Conservation (phyloP, 2,329 filamentous ascomycete genomes). For the Tolypocladium amazonense region DNA sequence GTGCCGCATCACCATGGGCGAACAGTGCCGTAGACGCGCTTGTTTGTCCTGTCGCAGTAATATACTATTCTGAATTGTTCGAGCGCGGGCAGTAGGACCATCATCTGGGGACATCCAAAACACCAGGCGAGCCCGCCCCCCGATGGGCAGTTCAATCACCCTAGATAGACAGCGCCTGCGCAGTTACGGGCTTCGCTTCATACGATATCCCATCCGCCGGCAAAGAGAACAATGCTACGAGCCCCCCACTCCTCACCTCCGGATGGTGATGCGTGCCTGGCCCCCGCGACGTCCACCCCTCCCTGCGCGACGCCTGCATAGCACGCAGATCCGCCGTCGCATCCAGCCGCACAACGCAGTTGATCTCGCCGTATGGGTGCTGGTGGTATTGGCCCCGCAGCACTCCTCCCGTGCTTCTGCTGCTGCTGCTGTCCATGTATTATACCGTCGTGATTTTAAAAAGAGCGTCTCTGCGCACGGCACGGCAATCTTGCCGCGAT, state of each 20-base stretch:
- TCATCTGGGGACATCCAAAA: neutral
- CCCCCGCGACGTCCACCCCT: slow-evolving; percentile 43
- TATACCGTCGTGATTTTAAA: slow-evolving; percentile 44
- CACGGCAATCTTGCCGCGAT: slow-evolving; percentile 32
- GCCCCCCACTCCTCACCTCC: slow-evolving; percentile 34
- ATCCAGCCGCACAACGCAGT: slow-evolving; percentile 43
- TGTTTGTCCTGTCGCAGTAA: neutral
- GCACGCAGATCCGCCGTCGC: slow-evolving; percentile 39
- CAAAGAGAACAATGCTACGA: slow-evolving; percentile 44
- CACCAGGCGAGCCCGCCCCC: neutral
- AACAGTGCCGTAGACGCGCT: neutral
- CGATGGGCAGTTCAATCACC: neutral
- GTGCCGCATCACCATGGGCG: neutral
- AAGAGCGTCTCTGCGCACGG: slow-evolving; percentile 34
- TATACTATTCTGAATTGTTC: too few relatives aligned
- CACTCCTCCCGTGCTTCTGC: neutral
- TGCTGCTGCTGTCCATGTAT: slow-evolving; percentile 36
- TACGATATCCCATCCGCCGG: slow-evolving; percentile 44
- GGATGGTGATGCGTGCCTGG: slow-evolving; percentile 48
- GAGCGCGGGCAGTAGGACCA: too few relatives aligned
- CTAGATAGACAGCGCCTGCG: slow-evolving; percentile 21
- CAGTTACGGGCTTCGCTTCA: slow-evolving; percentile 29
- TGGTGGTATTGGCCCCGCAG: slow-evolving; percentile 37
- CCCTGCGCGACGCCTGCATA: slow-evolving; percentile 44
- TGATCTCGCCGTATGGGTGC: slow-evolving; percentile 45